A percentile compares a stretch with the other conserved stretches of the same genome.
phyloP scores from a whole-genome alignment of 768 basidiomycete species.

The Pleurotus citrinopileatus region DNA sequence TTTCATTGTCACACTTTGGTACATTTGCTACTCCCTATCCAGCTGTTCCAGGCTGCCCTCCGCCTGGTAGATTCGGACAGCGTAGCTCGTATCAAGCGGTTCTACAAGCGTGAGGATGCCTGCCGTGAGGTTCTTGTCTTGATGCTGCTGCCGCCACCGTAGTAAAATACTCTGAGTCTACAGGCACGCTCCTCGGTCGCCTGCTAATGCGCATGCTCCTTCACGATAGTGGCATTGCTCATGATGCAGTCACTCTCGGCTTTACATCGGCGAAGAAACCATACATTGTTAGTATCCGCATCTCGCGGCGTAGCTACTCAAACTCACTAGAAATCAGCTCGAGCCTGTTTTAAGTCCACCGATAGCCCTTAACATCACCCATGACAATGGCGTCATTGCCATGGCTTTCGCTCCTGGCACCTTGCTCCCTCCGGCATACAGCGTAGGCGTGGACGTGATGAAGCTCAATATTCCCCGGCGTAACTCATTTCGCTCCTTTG shows the following conservation, averaged over 20 bases:
- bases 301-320: background rate
- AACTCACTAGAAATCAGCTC: background rate
- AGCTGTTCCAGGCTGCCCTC: constrained; percentile 68
- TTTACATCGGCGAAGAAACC: constrained; percentile 71
- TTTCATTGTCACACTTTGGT: constrained; percentile 11
- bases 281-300: constrained; percentile 53
- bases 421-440: constrained; percentile 49
- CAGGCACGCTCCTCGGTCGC: constrained; percentile 78
- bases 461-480: constrained; percentile 61
- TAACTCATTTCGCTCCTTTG: constrained; percentile 56
- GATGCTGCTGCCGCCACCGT: background rate
- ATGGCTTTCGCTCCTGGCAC: constrained; percentile 56
- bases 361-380: constrained; percentile 78
- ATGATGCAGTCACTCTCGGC: constrained; percentile 46
- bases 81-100: constrained; percentile 55
- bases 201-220: constrained; percentile 68
- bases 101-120: constrained; percentile 70
- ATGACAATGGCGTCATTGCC: constrained; percentile 72
- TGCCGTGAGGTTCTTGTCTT: constrained; percentile 52
- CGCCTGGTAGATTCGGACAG: constrained; percentile 55
- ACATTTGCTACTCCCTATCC: constrained; percentile 11
- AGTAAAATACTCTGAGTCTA: constrained; percentile 1
- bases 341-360: constrained; percentile 42
- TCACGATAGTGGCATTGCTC: constrained; percentile 50
- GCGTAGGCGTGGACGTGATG: constrained; percentile 82